phyloP scores from a whole-genome alignment of 169 alveolate genomes.

The Theileria sp. region DNA sequence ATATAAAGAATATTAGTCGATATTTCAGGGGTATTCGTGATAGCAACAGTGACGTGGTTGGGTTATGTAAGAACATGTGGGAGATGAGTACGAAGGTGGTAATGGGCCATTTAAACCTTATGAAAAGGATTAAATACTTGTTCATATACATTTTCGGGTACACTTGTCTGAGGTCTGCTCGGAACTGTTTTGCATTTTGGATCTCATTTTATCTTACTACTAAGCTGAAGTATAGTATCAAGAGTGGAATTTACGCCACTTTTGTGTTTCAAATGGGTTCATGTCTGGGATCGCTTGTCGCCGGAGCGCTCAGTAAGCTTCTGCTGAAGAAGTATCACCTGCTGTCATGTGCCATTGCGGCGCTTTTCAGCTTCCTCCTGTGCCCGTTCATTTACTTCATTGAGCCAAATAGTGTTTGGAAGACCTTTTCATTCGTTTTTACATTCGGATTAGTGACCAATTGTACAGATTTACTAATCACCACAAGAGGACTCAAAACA shows the following conservation, averaged over 20 bases:
- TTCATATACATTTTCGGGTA: conserved; percentile 2
- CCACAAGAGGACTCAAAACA: conserved; percentile 45
- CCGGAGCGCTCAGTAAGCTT: conserved; percentile 30
- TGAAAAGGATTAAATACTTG: conserved; percentile 22
- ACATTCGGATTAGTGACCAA: conserved; percentile 36
- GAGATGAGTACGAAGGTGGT: background rate
- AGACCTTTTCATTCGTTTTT: conserved; percentile 19
- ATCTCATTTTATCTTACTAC: conserved; percentile 55
- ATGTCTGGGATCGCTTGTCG: conserved; percentile 41
- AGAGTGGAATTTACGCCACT: conserved; percentile 52
- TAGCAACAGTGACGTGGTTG: background rate
- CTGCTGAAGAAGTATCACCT: conserved; percentile 40
- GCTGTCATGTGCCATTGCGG: conserved; percentile 31
- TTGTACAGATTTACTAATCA: conserved; percentile 48
- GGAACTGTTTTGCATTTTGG: conserved; percentile 56
- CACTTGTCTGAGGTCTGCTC: conserved; percentile 28
- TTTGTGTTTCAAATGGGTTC: conserved; percentile 48
- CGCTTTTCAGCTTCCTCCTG: conserved; percentile 23
- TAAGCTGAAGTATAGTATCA: conserved; percentile 14
- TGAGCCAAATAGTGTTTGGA: conserved; percentile 23
- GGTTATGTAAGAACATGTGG: background rate
- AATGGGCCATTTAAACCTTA: conserved; percentile 6
- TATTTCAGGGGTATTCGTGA: background rate
- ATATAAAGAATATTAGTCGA: background rate
- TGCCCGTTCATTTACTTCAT: conserved; percentile 21